A percentile compares a stretch with the other conserved stretches of the same genome.
Conservation (phyloP, 1,139 yeast genomes). For the Nadsonia commutata region DNA sequence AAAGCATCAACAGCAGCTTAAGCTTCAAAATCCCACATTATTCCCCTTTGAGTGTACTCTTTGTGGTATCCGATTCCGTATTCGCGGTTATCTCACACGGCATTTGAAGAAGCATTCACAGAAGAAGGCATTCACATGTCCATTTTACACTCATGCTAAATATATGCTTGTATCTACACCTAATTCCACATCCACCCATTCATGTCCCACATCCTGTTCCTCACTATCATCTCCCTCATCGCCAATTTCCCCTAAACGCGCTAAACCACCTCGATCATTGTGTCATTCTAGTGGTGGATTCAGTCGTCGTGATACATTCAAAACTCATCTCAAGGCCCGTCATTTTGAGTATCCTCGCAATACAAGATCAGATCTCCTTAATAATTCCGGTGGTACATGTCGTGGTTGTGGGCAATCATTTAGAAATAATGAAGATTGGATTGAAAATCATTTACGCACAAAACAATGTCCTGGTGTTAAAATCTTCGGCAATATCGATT, state of each 20-base stretch:
- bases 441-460: not conserved
- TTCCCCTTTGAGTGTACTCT: constrained; percentile 33
- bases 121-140: constrained; percentile 80
- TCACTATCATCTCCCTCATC: not conserved
- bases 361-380: constrained; percentile 5
- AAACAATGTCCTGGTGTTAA: not conserved
- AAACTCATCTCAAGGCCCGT: constrained; percentile 77
- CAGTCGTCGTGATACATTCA: constrained; percentile 80
- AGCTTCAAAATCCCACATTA: not conserved
- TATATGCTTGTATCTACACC: not conserved
- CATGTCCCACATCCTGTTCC: constrained; percentile 14
- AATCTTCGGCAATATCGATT: not conserved
- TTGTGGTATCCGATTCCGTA: constrained; percentile 69
- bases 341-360: constrained; percentile 67
- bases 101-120: constrained; percentile 83
- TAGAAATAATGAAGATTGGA: not conserved
- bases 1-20: not conserved
- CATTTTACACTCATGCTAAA: constrained; percentile 39
- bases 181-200: not conserved
- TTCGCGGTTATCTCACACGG: constrained; percentile 82
- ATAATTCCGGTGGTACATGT: not conserved
- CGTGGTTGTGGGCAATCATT: not conserved
- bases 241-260: not conserved
- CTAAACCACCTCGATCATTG: constrained; percentile 6
- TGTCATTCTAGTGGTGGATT: constrained; percentile 80